Percentiles rank a stretch among this genome's conserved stretches.
Evolutionary conservation across 345 rosid species (phyloP).

Genomic region (Odontarrhena argentea): DNA sequence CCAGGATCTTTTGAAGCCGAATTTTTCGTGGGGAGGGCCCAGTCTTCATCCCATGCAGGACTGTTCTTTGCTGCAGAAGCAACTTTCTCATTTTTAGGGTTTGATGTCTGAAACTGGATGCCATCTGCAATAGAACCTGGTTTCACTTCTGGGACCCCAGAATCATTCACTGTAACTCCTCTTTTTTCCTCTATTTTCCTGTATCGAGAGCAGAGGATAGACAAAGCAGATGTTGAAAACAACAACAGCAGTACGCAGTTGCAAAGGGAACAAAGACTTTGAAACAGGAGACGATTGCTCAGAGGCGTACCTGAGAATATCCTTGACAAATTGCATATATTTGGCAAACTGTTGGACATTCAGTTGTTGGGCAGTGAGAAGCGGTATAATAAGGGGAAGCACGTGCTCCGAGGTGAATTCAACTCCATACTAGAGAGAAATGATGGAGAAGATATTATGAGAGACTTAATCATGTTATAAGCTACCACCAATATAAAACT

Average conservation of each 20-base stretch:
- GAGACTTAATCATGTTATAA: slow-evolving; percentile 11
- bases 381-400: slow-evolving; percentile 79
- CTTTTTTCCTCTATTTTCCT: slow-evolving; percentile 84
- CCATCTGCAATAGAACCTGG: slow-evolving; percentile 47
- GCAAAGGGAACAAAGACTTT: neutral
- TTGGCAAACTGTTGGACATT: slow-evolving; percentile 93
- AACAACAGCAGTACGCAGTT: slow-evolving; percentile 15
- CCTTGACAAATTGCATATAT: slow-evolving; percentile 87
- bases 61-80: slow-evolving; percentile 52
- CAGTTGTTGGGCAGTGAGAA: slow-evolving; percentile 90
- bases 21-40: slow-evolving; percentile 58
- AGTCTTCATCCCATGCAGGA: slow-evolving; percentile 88
- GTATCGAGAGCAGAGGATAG: slow-evolving; percentile 25
- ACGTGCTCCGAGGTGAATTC: slow-evolving; percentile 88
- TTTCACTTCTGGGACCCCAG: slow-evolving; percentile 62
- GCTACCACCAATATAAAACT: slow-evolving; percentile 2
- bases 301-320: slow-evolving; percentile 67
- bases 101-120: slow-evolving; percentile 49
- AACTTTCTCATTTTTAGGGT: slow-evolving; percentile 48
- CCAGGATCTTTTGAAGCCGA: slow-evolving; percentile 35
- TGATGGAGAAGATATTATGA: slow-evolving; percentile 18
- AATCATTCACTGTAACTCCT: slow-evolving; percentile 66
- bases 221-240: slow-evolving; percentile 14
- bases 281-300: neutral
- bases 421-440: slow-evolving; percentile 68